Conservation (phyloP, 2,329 filamentous ascomycete genomes). For the Pseudonectria foliicola region DNA sequence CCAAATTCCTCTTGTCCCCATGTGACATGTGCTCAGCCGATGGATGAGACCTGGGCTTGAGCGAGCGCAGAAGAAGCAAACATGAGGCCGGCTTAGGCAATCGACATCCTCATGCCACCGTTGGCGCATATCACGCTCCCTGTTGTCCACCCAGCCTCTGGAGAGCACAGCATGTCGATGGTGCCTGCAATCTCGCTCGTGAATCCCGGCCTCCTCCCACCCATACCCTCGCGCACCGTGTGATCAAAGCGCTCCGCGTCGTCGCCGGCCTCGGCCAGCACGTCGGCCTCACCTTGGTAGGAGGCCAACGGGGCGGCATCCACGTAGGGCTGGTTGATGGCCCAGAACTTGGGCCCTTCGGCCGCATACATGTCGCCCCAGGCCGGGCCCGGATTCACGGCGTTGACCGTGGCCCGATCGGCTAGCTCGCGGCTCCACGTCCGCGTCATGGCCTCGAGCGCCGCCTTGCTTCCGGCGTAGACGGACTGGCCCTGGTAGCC, state of each 20-base stretch:
- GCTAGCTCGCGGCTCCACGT: slow-evolving; percentile 52
- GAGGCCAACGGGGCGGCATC: slow-evolving; percentile 28
- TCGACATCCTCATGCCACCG: slow-evolving; percentile 41
- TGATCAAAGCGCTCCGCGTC: slow-evolving; percentile 28
- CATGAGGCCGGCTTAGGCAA: slow-evolving; percentile 18
- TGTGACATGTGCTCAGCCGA: no score
- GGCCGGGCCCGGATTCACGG: slow-evolving; percentile 51
- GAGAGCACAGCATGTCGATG: slow-evolving; percentile 62
- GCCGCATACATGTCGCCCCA: slow-evolving; percentile 45
- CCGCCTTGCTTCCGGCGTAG: slow-evolving; percentile 52
- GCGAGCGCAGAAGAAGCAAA: no score
- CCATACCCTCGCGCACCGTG: slow-evolving; percentile 27
- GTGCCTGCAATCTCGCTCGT: slow-evolving; percentile 57
- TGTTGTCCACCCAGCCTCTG: slow-evolving; percentile 61
- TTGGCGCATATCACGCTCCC: slow-evolving; percentile 67
- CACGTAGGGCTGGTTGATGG: slow-evolving; percentile 32
- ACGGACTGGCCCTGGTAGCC: slow-evolving; percentile 49
- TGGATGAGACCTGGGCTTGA: background rate
- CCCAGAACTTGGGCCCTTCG: slow-evolving; percentile 28
- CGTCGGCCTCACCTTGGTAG: slow-evolving; percentile 26
- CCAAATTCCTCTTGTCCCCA: no score
- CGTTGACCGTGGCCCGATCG: slow-evolving; percentile 47
- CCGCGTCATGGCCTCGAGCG: slow-evolving; percentile 52
- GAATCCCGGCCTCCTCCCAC: slow-evolving; percentile 27
- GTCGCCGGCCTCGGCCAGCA: slow-evolving; percentile 22